Conservation (phyloP, 1,284 basidiomycete species). For the Nidula niveotomentosa region DNA sequence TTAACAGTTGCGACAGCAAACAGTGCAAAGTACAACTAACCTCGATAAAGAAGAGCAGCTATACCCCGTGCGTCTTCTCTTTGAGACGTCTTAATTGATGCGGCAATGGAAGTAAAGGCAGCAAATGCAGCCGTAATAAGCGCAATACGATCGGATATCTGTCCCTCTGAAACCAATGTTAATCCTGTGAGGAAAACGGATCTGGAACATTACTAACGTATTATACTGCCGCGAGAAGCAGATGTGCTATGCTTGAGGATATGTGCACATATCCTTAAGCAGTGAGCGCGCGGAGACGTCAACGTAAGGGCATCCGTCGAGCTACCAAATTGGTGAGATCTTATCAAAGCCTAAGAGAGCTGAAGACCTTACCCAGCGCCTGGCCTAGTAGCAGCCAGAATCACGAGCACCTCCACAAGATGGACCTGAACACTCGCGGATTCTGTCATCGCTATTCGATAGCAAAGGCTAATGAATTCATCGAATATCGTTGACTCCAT, state of each 20-base stretch:
- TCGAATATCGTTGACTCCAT: conserved; percentile 84
- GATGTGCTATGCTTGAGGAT: conserved; percentile 74
- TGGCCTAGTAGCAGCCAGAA: conserved; percentile 54
- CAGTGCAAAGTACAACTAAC: conserved; percentile 34
- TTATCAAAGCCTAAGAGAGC: no score
- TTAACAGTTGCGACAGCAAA: neutral
- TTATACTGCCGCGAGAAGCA: conserved; percentile 48
- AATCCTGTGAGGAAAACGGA: neutral
- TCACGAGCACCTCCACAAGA: conserved; percentile 73
- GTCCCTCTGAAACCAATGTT: conserved; percentile 32
- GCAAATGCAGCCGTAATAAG: conserved; percentile 72
- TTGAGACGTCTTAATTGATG: conserved; percentile 53
- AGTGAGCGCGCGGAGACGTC: conserved; percentile 64
- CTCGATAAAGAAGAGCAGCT: conserved; percentile 79
- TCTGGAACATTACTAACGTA: conserved; percentile 44
- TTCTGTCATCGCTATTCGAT: conserved; percentile 90
- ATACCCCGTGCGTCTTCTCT: conserved; percentile 80
- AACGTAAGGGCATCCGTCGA: conserved; percentile 40
- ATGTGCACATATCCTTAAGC: conserved; percentile 80
- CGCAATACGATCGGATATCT: conserved; percentile 53
- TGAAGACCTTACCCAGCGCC: neutral
- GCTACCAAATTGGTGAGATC: conserved; percentile 8
- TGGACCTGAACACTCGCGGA: conserved; percentile 71
- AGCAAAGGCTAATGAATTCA: conserved; percentile 87
- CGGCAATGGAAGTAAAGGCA: conserved; percentile 65